phyloP scores from a whole-genome alignment of 2,329 filamentous ascomycete genomes.

The Camillea tinctor region DNA sequence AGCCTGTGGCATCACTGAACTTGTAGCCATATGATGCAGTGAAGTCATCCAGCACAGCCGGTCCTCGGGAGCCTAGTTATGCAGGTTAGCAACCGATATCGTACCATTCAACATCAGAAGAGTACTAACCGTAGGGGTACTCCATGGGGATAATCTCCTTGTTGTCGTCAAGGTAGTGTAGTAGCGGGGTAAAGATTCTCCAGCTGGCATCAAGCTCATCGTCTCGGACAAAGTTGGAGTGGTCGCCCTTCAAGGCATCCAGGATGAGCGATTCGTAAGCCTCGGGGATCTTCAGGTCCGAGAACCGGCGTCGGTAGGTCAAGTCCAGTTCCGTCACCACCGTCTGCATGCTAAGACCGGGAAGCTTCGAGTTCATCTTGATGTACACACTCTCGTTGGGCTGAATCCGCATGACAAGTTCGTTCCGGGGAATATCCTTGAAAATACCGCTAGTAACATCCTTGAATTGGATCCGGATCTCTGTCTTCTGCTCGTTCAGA shows the following conservation, averaged over 20 bases:
- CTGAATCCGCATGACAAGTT: constrained; percentile 98
- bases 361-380: constrained; percentile 99
- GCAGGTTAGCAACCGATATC: constrained; percentile 22
- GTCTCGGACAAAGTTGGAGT: constrained; percentile 98
- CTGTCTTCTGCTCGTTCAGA: constrained; percentile 98
- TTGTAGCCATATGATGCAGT: constrained; percentile 98
- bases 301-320: constrained; percentile 97
- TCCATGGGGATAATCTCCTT: constrained; percentile 99
- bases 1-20: constrained; percentile 93
- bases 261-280: constrained; percentile 97
- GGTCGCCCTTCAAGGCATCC: constrained; percentile 96
- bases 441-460: constrained; percentile 99
- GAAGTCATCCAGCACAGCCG: constrained; percentile 95
- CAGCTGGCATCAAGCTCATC: constrained; percentile 96
- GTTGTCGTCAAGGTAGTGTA: constrained; percentile 98
- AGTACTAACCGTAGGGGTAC: constrained; percentile 87
- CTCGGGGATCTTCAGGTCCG: constrained; percentile 98
- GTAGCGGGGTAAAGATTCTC: constrained; percentile 95
- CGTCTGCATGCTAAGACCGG: constrained; percentile 98
- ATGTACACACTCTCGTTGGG: constrained; percentile 99
- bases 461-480: constrained; percentile 99
- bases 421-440: constrained; percentile 98
- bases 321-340: constrained; percentile 97
- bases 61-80: constrained; percentile 84
- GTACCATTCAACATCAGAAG: background rate